Percentiles rank a stretch among this genome's conserved stretches.
Conservation (phyloP, 2,329 filamentous ascomycete species). For the Cordyceps cateniannulata region DNA sequence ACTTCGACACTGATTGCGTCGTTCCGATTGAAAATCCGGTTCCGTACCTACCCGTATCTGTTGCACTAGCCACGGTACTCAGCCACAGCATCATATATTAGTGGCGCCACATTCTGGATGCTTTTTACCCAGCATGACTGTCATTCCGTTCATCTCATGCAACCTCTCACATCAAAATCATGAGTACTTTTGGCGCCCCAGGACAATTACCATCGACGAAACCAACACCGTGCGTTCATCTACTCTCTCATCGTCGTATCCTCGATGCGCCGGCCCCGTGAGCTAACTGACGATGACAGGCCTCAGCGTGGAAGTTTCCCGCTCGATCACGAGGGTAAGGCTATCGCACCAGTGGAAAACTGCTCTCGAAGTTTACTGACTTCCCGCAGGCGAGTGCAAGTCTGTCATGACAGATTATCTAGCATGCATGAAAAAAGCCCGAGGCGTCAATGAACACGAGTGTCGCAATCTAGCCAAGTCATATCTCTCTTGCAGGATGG, state of each 20-base stretch:
- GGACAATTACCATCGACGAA: conserved; percentile 60
- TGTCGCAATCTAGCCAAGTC: conserved; percentile 82
- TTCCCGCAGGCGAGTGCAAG: conserved; percentile 75
- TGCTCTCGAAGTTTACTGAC: neutral
- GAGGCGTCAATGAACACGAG: conserved; percentile 78
- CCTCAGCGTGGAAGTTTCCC: conserved; percentile 92
- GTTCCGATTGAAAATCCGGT: neutral
- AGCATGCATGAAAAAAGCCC: conserved; percentile 74
- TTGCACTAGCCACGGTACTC: neutral
- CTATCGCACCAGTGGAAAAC: neutral
- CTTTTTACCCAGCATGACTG: neutral
- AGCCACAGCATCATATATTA: neutral
- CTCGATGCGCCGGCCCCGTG: neutral
- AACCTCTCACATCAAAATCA: conserved; percentile 20
- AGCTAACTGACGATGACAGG: conserved; percentile 35
- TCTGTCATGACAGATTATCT: conserved; percentile 80
- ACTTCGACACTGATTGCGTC: neutral
- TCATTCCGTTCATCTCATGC: conserved; percentile 1
- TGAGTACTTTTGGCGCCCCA: conserved; percentile 65
- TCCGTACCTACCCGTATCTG: neutral
- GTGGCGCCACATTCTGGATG: conserved; percentile 6
- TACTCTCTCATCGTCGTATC: conserved; percentile 25
- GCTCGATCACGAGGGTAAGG: conserved; percentile 76
- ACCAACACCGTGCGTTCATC: conserved; percentile 53
- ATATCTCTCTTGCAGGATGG: conserved; percentile 91